Percentiles rank a stretch among this genome's conserved stretches.
Evolutionary conservation across 1,284 basidiomycete genomes (phyloP).

Genomic region (Sporisorium reilianum): DNA sequence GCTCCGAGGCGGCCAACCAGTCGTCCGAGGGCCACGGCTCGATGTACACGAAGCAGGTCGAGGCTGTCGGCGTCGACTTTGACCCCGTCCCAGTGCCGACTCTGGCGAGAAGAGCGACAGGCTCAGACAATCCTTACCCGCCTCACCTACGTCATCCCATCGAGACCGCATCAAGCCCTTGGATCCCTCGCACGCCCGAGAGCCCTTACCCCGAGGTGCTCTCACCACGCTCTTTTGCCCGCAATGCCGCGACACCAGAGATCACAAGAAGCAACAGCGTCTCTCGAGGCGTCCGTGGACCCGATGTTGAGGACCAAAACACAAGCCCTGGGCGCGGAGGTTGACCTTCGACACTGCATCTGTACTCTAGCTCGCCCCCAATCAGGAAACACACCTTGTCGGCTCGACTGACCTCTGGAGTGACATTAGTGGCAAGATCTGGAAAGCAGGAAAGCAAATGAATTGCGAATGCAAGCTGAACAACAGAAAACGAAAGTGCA

Average conservation of each 20-base stretch:
- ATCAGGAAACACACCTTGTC: neutral
- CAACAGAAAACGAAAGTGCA: too few relatives aligned
- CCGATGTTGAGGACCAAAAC: neutral
- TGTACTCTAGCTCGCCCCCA: neutral
- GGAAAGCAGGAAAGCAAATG: neutral
- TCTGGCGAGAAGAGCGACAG: neutral
- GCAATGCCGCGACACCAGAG: neutral
- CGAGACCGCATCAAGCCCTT: conserved; percentile 2
- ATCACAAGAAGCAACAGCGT: neutral
- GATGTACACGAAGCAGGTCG: neutral
- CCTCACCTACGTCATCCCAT: neutral
- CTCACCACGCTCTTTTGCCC: conserved; percentile 20
- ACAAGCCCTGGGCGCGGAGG: neutral
- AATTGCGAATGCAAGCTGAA: neutral
- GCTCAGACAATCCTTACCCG: neutral
- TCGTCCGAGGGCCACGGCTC: conserved; percentile 2
- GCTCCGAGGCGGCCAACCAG: neutral
- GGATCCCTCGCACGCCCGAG: conserved; percentile 39
- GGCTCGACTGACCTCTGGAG: neutral
- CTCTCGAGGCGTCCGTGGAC: neutral
- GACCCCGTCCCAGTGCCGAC: conserved; percentile 13
- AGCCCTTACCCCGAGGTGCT: conserved; percentile 25
- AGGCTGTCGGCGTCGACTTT: neutral
- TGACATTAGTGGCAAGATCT: too few relatives aligned
- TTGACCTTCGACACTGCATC: neutral